Conservation (phyloP, 148 eudicot genomes). For the Vaccinium macrocarpon region DNA sequence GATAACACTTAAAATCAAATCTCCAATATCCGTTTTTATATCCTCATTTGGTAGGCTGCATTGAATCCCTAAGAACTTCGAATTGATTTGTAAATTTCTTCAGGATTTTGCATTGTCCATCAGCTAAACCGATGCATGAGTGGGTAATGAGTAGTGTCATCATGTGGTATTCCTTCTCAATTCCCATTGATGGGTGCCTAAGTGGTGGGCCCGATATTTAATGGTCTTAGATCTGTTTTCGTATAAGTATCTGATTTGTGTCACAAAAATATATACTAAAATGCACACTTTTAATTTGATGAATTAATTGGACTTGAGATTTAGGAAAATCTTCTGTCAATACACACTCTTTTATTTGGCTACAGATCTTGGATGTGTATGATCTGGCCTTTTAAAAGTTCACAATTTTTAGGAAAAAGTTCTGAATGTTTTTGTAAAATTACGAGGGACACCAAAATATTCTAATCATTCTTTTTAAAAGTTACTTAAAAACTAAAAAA, state of each 20-base stretch:
- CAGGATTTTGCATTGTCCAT: slow-evolving; percentile 1
- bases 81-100: background rate
- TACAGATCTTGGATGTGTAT: no score
- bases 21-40: background rate
- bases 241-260: background rate
- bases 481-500: no score
- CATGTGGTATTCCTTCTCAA: slow-evolving; percentile 11
- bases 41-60: background rate
- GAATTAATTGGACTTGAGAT: no score
- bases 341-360: no score
- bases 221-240: background rate
- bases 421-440: no score
- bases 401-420: no score
- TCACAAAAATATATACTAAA: background rate
- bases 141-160: slow-evolving; percentile 16
- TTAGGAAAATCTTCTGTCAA: no score
- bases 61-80: background rate
- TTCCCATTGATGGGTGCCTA: background rate
- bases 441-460: no score
- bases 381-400: no score
- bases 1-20: background rate
- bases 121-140: slow-evolving; percentile 18
- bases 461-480: no score
- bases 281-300: background rate
- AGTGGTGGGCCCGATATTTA: slow-evolving; percentile 17